Conservation (phyloP, 2,329 filamentous ascomycete genomes). For the Lasiodiplodia sp. region DNA sequence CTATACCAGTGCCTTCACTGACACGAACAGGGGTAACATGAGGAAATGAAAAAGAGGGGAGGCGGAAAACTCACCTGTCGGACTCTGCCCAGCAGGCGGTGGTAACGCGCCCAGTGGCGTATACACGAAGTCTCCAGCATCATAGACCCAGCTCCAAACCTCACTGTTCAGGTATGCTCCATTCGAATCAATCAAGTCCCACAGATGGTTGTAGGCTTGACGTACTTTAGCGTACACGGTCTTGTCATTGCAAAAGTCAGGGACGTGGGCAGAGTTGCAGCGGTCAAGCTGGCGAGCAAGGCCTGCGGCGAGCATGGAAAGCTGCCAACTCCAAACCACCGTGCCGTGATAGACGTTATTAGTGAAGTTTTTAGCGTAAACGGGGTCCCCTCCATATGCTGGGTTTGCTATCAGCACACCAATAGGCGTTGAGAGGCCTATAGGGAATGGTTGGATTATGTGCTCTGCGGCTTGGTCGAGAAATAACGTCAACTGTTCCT, state of each 20-base stretch:
- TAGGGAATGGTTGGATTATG: constrained; percentile 65
- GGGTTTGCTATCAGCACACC: constrained; percentile 69
- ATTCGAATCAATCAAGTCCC: constrained; percentile 68
- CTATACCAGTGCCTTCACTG: background rate
- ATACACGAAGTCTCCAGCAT: constrained; percentile 55
- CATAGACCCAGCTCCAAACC: constrained; percentile 69
- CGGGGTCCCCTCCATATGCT: constrained; percentile 59
- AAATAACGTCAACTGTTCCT: constrained; percentile 63
- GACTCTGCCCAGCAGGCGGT: constrained; percentile 51
- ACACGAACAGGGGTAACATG: background rate
- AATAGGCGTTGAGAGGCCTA: constrained; percentile 63
- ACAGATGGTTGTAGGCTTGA: constrained; percentile 65
- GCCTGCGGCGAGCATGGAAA: constrained; percentile 70
- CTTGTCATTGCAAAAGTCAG: constrained; percentile 60
- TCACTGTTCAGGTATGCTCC: constrained; percentile 60
- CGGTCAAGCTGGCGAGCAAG: constrained; percentile 64
- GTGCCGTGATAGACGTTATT: constrained; percentile 69
- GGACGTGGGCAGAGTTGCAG: constrained; percentile 49
- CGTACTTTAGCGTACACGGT: constrained; percentile 54
- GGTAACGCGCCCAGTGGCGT: constrained; percentile 61
- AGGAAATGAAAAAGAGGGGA: background rate
- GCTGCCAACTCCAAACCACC: constrained; percentile 70
- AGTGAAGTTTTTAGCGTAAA: constrained; percentile 58
- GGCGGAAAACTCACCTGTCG: constrained; percentile 26
- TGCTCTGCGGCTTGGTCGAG: constrained; percentile 65